Conservation (phyloP, 2,329 filamentous ascomycete genomes). For the Phoma sp. region DNA sequence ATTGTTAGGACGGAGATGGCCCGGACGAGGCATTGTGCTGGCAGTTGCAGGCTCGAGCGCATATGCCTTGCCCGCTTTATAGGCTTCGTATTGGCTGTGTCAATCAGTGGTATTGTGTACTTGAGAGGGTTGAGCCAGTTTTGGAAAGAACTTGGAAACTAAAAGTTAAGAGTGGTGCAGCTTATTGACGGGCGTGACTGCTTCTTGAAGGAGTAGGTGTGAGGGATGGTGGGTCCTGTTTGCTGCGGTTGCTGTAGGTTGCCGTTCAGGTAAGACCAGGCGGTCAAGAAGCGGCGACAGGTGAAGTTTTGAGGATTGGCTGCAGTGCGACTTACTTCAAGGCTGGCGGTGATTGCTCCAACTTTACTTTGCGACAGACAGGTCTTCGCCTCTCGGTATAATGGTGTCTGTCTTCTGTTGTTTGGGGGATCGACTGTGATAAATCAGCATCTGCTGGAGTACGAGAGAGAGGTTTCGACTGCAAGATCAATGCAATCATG, state of each 20-base stretch:
- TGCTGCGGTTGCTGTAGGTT: no score
- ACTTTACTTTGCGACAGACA: no score
- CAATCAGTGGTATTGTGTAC: not conserved
- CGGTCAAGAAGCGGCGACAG: slow-evolving; percentile 7
- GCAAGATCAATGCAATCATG: no score
- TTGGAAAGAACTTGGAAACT: not conserved
- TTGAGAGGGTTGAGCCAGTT: not conserved
- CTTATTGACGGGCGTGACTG: slow-evolving; percentile 15
- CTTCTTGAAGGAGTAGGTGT: not conserved
- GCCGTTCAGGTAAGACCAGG: not conserved
- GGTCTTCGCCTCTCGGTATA: no score
- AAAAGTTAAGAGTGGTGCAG: not conserved
- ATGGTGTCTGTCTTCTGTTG: no score
- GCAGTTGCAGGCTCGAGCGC: not conserved
- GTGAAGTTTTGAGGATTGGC: not conserved
- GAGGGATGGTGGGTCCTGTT: no score
- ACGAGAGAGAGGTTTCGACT: no score
- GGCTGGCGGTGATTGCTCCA: no score
- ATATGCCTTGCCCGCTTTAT: no score
- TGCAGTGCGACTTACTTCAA: not conserved
- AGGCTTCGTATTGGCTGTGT: no score
- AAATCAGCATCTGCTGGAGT: no score
- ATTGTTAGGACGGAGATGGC: slow-evolving; percentile 5
- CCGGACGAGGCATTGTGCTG: slow-evolving; percentile 18
- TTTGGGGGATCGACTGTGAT: no score